Base-by-base conservation (phyloP, 768 basidiomycete genomes). In the Strobilomyces echinocephalus region DNA sequence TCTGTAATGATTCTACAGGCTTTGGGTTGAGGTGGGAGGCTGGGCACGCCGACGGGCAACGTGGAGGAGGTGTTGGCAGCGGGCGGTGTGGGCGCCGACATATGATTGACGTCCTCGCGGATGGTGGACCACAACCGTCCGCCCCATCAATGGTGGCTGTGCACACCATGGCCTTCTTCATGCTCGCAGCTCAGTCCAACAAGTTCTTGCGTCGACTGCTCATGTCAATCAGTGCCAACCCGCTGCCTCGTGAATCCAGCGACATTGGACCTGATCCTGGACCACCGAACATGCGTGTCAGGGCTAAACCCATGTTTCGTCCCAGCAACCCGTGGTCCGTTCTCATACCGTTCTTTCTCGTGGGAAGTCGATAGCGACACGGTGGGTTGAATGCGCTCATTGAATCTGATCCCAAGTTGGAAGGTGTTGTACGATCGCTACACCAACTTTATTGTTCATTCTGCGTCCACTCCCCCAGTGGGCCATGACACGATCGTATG, bases 401-500 rank as follows among this genome's bases (percentile, higher is more conserved):
- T 48, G 18, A 55, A 41, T 60, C 51, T 46, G 49, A 39, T 30
- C 65, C 63, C 2, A 54, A 63, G 33, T 45, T 24, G 52, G 67
- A 59, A 63, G 46, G 58, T 44, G 47, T 68, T 63, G 58, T 70
- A 51, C 36, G 46, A 51, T 48, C 46, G 4, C 45, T 36, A 41
- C 35, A 36, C 14, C 24, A 12, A 36, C 21, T 39, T 50, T 63
- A 55, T 64, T 64, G 63, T 64, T 43, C 15, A 8, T 11, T 35
- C 48, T 16, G 24, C 39, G 4, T 41, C 36, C 36, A 26, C 30
- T 38, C 8, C 33, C 26, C 38, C 24, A 24, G 24, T 2, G 4
- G 24, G 24, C 24, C 35, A 28, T 16, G 15, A 26, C 28, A 26
- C 26, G 26, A 2, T 7, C 16, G 15, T 20, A 5, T 12, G 44